These are phyloP conservation scores for Phialemonium atrogriseum DNA, from an alignment of 2,329 filamentous ascomycete species.

Conservation along the genomic window DNA sequence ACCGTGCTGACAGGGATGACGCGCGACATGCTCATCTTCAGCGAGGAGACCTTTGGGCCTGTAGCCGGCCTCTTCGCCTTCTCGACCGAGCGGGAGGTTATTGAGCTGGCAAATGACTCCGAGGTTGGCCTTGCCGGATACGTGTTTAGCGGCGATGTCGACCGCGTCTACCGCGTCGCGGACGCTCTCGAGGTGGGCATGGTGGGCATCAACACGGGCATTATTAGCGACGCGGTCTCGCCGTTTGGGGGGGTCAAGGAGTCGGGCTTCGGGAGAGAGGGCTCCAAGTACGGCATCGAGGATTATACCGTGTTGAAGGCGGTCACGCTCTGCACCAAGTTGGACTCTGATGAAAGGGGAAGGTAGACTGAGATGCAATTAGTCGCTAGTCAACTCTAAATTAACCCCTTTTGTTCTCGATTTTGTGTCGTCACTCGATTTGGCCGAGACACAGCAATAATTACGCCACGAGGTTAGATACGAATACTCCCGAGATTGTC, in stretches of 20 bases:
- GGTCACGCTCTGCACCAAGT: too few species aligned
- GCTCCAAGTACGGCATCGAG: slow-evolving; percentile 5
- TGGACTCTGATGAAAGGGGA: too few species aligned
- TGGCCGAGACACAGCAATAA: too few species aligned
- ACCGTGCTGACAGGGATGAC: slow-evolving; percentile 56
- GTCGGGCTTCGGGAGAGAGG: slow-evolving; percentile 22
- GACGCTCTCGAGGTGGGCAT: slow-evolving; percentile 55
- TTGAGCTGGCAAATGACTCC: slow-evolving; percentile 29
- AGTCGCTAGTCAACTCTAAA: too few species aligned
- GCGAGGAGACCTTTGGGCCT: slow-evolving; percentile 24
- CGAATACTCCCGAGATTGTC: too few species aligned
- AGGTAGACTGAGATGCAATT: too few species aligned
- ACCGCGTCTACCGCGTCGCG: slow-evolving; percentile 34
- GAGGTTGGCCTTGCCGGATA: slow-evolving; percentile 28
- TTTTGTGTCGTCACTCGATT: too few species aligned
- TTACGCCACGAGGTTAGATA: too few species aligned
- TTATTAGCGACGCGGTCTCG: slow-evolving; percentile 14
- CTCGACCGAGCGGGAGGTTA: slow-evolving; percentile 27
- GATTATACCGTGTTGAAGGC: slow-evolving; percentile 3
- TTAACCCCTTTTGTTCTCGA: too few species aligned
- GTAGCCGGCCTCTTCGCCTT: slow-evolving; percentile 21
- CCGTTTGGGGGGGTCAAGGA: slow-evolving; percentile 27
- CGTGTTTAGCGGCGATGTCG: slow-evolving; percentile 23
- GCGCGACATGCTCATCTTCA: slow-evolving; percentile 19
- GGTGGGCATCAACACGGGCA: slow-evolving; percentile 50